phyloP scores from a whole-genome alignment of 495 filamentous ascomycete genomes.

The Hyphodiscus hymeniophilus region DNA sequence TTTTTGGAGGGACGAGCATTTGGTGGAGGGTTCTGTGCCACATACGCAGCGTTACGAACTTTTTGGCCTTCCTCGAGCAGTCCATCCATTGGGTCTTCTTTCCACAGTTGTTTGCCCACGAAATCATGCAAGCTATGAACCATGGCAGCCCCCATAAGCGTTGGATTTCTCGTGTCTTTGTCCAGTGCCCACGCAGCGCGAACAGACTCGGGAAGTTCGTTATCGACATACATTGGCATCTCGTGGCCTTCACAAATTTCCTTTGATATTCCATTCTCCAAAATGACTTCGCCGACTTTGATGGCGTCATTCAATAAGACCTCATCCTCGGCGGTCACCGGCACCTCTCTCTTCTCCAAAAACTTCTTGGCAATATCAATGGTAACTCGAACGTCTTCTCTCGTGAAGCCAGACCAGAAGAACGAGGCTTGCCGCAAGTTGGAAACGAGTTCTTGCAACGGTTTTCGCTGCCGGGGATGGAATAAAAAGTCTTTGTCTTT shows the following conservation, averaged over 20 bases:
- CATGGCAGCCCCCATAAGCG: slow-evolving; percentile 36
- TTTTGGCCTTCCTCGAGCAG: slow-evolving; percentile 4
- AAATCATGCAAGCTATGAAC: slow-evolving; percentile 49
- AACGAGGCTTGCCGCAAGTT: slow-evolving; percentile 86
- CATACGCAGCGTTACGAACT: not conserved
- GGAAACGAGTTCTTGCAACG: slow-evolving; percentile 55
- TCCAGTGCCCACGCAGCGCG: slow-evolving; percentile 59
- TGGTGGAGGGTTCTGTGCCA: not conserved
- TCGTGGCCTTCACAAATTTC: slow-evolving; percentile 63
- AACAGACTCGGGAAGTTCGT: slow-evolving; percentile 44
- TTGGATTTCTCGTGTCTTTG: slow-evolving; percentile 19
- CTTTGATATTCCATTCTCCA: slow-evolving; percentile 52
- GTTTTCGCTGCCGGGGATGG: slow-evolving; percentile 57
- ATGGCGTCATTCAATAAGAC: slow-evolving; percentile 53
- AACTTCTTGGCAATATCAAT: slow-evolving; percentile 58
- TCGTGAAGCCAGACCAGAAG: slow-evolving; percentile 74
- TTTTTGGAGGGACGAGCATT: not conserved
- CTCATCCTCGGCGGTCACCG: slow-evolving; percentile 51
- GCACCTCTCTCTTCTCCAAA: slow-evolving; percentile 42
- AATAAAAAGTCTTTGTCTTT: slow-evolving; percentile 84
- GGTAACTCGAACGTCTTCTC: slow-evolving; percentile 49
- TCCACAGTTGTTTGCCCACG: slow-evolving; percentile 44
- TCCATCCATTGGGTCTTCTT: slow-evolving; percentile 10
- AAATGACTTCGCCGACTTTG: slow-evolving; percentile 47
- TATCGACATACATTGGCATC: slow-evolving; percentile 64